Percentiles rank a stretch among this genome's conserved stretches.
These are phyloP conservation scores for Aspergillus sp. DNA, from an alignment of 2,329 filamentous ascomycete genomes.

Conservation along the genomic window DNA sequence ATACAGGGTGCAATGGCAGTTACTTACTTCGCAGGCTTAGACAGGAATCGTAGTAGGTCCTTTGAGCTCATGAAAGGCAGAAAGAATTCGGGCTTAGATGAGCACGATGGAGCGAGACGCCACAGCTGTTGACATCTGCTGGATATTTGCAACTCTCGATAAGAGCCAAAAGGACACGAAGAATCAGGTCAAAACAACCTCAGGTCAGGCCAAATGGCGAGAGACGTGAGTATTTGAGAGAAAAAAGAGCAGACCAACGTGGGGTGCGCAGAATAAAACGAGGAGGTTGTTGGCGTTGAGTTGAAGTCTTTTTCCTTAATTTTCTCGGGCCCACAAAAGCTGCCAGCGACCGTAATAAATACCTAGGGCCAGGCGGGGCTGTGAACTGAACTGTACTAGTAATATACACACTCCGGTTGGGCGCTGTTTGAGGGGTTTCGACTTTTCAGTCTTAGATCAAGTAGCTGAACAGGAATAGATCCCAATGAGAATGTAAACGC, in stretches of 20 bases:
- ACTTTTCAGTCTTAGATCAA: not conserved
- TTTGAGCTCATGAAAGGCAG: constrained; percentile 80
- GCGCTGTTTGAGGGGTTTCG: not conserved
- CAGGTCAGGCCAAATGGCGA: constrained; percentile 6
- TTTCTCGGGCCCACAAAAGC: constrained; percentile 16
- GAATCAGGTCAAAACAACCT: not conserved
- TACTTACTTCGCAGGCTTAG: constrained; percentile 86
- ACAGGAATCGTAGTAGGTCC: constrained; percentile 89
- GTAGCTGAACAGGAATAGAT: not conserved
- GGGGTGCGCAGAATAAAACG: constrained; percentile 11
- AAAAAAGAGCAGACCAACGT: constrained; percentile 16
- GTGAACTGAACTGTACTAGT: constrained; percentile 2
- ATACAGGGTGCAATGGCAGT: not conserved
- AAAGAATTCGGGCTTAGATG: constrained; percentile 32
- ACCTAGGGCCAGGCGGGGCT: constrained; percentile 7
- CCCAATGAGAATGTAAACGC: not conserved
- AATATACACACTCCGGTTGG: constrained; percentile 3
- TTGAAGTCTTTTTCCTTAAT: constrained; percentile 10
- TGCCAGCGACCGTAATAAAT: not conserved
- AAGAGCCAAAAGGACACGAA: constrained; percentile 2
- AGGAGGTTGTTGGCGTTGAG: constrained; percentile 2
- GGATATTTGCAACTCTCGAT: constrained; percentile 7
- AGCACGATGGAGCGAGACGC: constrained; percentile 35
- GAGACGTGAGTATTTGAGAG: not conserved
- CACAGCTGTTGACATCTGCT: constrained; percentile 36